Evolutionary conservation across 2,329 filamentous ascomycete species (phyloP).

Genomic region (Paraphaeosphaeria minitans): DNA sequence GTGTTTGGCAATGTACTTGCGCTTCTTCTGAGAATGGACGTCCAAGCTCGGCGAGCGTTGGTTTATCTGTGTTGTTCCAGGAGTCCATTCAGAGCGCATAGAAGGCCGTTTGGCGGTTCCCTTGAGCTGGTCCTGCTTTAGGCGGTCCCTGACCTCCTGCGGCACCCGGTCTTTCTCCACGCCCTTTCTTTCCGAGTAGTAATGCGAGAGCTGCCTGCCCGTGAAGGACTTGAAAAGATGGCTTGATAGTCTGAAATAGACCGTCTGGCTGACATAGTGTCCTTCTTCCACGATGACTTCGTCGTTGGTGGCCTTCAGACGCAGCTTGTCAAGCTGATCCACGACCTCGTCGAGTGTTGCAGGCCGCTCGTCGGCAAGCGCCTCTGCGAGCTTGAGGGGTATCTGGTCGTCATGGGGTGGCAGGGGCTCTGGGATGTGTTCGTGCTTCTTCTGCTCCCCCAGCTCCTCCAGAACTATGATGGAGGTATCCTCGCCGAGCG

Average conservation of each 20-base stretch:
- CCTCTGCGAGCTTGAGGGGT: slow-evolving; percentile 32
- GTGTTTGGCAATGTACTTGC: slow-evolving; percentile 31
- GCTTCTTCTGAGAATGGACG: slow-evolving; percentile 13
- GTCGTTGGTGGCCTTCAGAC: slow-evolving; percentile 25
- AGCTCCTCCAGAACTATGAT: slow-evolving; percentile 44
- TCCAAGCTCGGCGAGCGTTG: slow-evolving; percentile 33
- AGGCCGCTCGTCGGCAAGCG: slow-evolving; percentile 32
- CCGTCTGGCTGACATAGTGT: slow-evolving; percentile 34
- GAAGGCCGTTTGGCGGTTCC: slow-evolving; percentile 21
- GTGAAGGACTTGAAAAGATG: slow-evolving; percentile 37
- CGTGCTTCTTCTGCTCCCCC: slow-evolving; percentile 15
- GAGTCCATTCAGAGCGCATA: slow-evolving; percentile 40
- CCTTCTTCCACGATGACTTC: slow-evolving; percentile 24
- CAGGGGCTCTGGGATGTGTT: slow-evolving; percentile 4
- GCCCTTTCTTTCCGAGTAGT: slow-evolving; percentile 36
- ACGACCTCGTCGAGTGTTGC: slow-evolving; percentile 37
- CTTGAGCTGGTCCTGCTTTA: slow-evolving; percentile 17
- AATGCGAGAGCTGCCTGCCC: slow-evolving; percentile 34
- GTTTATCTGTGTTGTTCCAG: slow-evolving; percentile 32
- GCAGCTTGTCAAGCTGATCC: slow-evolving; percentile 38
- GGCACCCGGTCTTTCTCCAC: slow-evolving; percentile 22
- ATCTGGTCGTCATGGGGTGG: slow-evolving; percentile 14
- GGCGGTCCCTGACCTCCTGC: slow-evolving; percentile 24
- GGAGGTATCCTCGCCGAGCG: slow-evolving; percentile 42
- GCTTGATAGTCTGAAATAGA: slow-evolving; percentile 32